Evolutionary conservation across 2,329 filamentous ascomycete species (phyloP).

Genomic region (Penicillium sp.): DNA sequence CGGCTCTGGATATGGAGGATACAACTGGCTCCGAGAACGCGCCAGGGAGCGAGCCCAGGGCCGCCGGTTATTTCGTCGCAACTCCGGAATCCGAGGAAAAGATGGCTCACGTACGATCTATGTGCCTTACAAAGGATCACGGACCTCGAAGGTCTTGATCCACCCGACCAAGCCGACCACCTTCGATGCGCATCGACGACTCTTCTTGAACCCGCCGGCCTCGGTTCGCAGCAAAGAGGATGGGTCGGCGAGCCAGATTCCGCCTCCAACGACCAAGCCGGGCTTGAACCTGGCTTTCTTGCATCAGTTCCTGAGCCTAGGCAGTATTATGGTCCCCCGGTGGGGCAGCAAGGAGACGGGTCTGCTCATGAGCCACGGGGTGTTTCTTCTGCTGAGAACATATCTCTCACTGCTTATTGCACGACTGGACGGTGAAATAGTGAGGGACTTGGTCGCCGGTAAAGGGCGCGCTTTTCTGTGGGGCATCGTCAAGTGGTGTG

Average conservation of each 20-base stretch:
- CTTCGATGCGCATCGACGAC: conserved; percentile 89
- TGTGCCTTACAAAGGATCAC: conserved; percentile 76
- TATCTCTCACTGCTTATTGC: conserved; percentile 93
- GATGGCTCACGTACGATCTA: conserved; percentile 94
- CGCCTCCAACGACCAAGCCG: conserved; percentile 85
- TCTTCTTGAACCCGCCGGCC: conserved; percentile 88
- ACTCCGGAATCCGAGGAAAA: conserved; percentile 89
- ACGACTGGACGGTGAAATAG: conserved; percentile 89
- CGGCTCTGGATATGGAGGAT: conserved; percentile 72
- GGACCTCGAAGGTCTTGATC: conserved; percentile 85
- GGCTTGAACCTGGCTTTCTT: conserved; percentile 93
- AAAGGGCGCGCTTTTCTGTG: conserved; percentile 83
- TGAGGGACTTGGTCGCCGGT: conserved; percentile 91
- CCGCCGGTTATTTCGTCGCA: conserved; percentile 75
- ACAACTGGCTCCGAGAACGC: conserved; percentile 70
- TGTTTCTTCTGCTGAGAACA: conserved; percentile 86
- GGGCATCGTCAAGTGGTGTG: conserved; percentile 93
- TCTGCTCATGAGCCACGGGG: conserved; percentile 78
- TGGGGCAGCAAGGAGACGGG: conserved; percentile 96
- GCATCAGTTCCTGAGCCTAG: conserved; percentile 90
- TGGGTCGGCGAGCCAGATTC: conserved; percentile 60
- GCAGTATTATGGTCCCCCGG: conserved; percentile 96
- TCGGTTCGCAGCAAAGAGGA: conserved; percentile 74
- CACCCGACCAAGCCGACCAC: conserved; percentile 86
- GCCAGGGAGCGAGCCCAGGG: conserved; percentile 80